Base-by-base conservation (phyloP, 768 basidiomycete genomes). In the Rickenella mellea region DNA sequence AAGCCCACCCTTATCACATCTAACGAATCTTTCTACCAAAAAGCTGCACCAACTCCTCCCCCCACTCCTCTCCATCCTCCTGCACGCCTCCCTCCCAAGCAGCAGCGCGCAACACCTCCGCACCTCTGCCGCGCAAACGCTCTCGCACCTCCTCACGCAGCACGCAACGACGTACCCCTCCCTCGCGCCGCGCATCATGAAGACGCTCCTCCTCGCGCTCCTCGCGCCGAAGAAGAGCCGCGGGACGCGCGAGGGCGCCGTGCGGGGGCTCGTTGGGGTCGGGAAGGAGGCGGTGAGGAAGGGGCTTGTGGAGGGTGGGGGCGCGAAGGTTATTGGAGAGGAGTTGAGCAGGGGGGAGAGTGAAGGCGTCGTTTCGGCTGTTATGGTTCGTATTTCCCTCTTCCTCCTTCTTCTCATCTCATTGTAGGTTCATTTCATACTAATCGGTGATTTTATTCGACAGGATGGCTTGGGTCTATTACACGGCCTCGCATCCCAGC, bases 11-110 rank as follows among this genome's bases (percentile, higher is more conserved):
- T 21, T 17, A 27, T 6, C 10, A 31, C 27, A 21, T 32, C 4
- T n/a, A 11, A 36, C 27, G n/a, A 39, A 24, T 29, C 20, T 27
- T 39, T 27, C 5, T 12, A 3, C 35, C 30, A 22, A 27, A 27
- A 49, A 97, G 92, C 73, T 98, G 4, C 96, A 98, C 55, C 94
- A 98, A 82, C 72, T 98, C 12, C 75, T 98, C 1, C 93, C 93
- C 2, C 83, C 93, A 0, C 76, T 97, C 40, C 76, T 99, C 25
- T 96, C 94, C 5, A 83, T 83, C 43, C 76, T 99, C 36, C 71
- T 99, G 6, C 88, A 94, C 48, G 84, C 89, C 1, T 74, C 83
- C 14, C 76, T 98, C 3, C 89, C 89, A 0, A 70, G 74, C 27
- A 67, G 75, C 6, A 74, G 85, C 43, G 72, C 83, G 14, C 79